Percentiles rank a stretch among this genome's conserved stretches.
Evolutionary conservation across 75 land plant genomes (phyloP).

Genomic region (Azolla pinnata): DNA sequence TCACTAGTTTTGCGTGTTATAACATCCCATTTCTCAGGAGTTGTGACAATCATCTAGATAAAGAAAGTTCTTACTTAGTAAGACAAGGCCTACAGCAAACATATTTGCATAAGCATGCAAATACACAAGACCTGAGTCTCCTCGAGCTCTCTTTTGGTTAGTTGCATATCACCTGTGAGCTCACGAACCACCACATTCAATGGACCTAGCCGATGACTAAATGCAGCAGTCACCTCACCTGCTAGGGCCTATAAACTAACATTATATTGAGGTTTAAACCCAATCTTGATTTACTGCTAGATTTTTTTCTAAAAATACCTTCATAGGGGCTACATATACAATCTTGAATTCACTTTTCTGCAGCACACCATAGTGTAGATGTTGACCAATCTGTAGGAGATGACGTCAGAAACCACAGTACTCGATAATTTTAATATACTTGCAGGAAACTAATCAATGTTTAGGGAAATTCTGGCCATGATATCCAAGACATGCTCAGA

Average conservation of each 20-base stretch:
- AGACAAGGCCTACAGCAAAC: not conserved
- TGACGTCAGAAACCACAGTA: not conserved
- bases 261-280: no score
- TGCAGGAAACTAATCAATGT: no score
- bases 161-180: constrained; percentile 99
- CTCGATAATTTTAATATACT: no score
- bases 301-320: constrained; percentile 62
- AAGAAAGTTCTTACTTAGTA: not conserved
- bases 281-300: no score
- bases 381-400: constrained; percentile 83
- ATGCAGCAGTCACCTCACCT: constrained; percentile 84
- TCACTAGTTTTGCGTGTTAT: constrained; percentile 99
- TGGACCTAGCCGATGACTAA: constrained; percentile 74
- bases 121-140: constrained; percentile 99
- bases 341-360: constrained; percentile 95
- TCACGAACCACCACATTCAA: constrained; percentile 80
- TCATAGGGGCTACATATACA: constrained; percentile 99
- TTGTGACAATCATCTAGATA: constrained; percentile 95
- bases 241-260: constrained; percentile 72
- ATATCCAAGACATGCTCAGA: no score
- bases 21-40: constrained; percentile 99
- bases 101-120: no score
- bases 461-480: no score
- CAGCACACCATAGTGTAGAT: constrained; percentile 76
- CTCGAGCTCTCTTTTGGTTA: constrained; percentile 87